These are phyloP conservation scores for Paraconiothyrium brasiliense DNA, from an alignment of 2,329 filamentous ascomycete species.

Conservation along the genomic window DNA sequence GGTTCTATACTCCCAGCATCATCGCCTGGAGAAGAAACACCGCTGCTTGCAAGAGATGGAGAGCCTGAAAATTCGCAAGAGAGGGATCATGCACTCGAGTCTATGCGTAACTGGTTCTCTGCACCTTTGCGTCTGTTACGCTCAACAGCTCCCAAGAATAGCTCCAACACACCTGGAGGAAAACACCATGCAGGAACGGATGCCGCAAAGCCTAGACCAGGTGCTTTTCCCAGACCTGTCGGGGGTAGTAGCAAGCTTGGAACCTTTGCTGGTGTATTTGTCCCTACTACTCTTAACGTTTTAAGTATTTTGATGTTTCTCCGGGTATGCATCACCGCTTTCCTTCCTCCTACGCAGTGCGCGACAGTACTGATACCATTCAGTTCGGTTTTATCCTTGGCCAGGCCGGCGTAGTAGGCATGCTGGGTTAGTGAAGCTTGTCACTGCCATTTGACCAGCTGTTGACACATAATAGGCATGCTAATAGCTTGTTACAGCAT, in stretches of 20 bases:
- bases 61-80: constrained; percentile 24
- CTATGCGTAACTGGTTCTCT: constrained; percentile 37
- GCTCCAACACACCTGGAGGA: constrained; percentile 22
- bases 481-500: constrained; percentile 80
- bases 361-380: too few species aligned
- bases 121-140: constrained; percentile 27
- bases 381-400: constrained; percentile 82
- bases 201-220: constrained; percentile 41
- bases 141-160: constrained; percentile 20
- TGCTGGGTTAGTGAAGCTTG: constrained; percentile 69
- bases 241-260: constrained; percentile 71
- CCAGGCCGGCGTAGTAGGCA: constrained; percentile 80
- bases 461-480: constrained; percentile 63
- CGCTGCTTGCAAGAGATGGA: constrained; percentile 33
- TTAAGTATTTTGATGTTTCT: constrained; percentile 93
- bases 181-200: constrained; percentile 37
- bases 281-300: constrained; percentile 89
- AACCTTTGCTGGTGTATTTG: constrained; percentile 73
- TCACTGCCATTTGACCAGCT: constrained; percentile 22
- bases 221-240: constrained; percentile 52
- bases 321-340: constrained; percentile 50
- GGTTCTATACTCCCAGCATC: constrained; percentile 41
- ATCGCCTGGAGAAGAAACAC: constrained; percentile 45
- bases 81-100: constrained; percentile 31
- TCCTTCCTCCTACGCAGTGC: too few species aligned